These are phyloP conservation scores for Fraxinus americana DNA, from an alignment of 257 asterid genomes.

Conservation along the genomic window DNA sequence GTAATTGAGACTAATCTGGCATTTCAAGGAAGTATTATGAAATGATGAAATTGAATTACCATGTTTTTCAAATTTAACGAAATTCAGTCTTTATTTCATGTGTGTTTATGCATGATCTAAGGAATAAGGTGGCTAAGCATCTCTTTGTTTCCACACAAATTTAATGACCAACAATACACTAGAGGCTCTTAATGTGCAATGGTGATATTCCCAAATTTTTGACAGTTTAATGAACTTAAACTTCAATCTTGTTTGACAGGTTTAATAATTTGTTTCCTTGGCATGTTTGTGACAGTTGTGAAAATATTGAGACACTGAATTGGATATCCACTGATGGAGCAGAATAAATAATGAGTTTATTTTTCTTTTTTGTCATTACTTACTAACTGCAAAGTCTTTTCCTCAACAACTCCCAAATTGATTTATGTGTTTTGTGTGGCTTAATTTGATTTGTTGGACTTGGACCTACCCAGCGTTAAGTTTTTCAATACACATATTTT, in stretches of 20 bases:
- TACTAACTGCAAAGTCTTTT: neutral
- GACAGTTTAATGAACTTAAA: neutral
- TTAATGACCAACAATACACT: slow-evolving; percentile 14
- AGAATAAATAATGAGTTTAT: neutral
- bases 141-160: neutral
- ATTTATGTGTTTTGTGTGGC: neutral
- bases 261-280: neutral
- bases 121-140: slow-evolving; percentile 18
- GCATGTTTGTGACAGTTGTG: slow-evolving; percentile 1
- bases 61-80: neutral
- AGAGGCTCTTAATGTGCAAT: neutral
- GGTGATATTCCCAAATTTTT: neutral
- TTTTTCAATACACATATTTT: neutral
- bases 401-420: neutral
- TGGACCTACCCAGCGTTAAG: neutral
- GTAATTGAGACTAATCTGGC: slow-evolving; percentile 37
- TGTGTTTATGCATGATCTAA: slow-evolving; percentile 9
- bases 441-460: neutral
- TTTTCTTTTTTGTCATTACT: neutral
- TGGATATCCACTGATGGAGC: neutral
- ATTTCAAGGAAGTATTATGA: slow-evolving; percentile 8
- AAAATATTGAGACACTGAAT: neutral
- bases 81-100: neutral
- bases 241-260: neutral
- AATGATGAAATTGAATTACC: slow-evolving; percentile 3